Evolutionary conservation across 441 rosid genomes (phyloP).

Genomic region (Jatropha podagrica): DNA sequence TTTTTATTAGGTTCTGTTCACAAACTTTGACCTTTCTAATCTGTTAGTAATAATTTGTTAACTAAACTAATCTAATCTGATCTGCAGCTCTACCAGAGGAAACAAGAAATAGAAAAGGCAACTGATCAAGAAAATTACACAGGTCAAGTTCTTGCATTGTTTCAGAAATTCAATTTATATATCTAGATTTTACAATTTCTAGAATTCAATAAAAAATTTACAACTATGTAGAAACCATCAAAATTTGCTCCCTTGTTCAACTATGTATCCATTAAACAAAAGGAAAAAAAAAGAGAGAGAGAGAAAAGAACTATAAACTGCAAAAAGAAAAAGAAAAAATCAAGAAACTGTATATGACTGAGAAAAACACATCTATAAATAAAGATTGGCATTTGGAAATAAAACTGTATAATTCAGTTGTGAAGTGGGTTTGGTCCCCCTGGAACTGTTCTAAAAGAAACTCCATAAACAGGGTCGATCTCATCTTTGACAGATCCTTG

Average conservation of each 20-base stretch:
- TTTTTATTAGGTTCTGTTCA: background rate
- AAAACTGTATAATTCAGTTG: slow-evolving; percentile 29
- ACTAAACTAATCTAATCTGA: background rate
- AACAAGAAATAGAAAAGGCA: background rate
- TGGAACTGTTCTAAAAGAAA: slow-evolving; percentile 42
- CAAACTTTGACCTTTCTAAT: slow-evolving; percentile 13
- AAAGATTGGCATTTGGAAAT: background rate
- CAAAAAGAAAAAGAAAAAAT: background rate
- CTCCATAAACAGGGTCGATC: slow-evolving; percentile 35
- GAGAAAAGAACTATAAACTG: background rate
- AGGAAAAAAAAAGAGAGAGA: slow-evolving; percentile 19
- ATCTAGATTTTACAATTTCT: background rate
- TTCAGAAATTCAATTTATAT: background rate
- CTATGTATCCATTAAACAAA: slow-evolving; percentile 23
- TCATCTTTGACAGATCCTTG: slow-evolving; percentile 23
- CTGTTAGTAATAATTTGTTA: background rate
- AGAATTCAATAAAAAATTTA: slow-evolving; percentile 9
- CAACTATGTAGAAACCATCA: slow-evolving; percentile 4
- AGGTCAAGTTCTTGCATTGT: background rate
- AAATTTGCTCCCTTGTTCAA: slow-evolving; percentile 18
- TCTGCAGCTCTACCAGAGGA: background rate
- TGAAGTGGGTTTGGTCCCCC: slow-evolving; percentile 58
- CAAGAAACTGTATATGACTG: background rate
- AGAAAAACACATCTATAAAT: background rate
- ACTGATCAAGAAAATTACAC: background rate